Percentiles rank a stretch among this genome's conserved stretches.
These are phyloP conservation scores for Silene vulgaris DNA, from an alignment of 179 eudicot species.

Conservation along the genomic window DNA sequence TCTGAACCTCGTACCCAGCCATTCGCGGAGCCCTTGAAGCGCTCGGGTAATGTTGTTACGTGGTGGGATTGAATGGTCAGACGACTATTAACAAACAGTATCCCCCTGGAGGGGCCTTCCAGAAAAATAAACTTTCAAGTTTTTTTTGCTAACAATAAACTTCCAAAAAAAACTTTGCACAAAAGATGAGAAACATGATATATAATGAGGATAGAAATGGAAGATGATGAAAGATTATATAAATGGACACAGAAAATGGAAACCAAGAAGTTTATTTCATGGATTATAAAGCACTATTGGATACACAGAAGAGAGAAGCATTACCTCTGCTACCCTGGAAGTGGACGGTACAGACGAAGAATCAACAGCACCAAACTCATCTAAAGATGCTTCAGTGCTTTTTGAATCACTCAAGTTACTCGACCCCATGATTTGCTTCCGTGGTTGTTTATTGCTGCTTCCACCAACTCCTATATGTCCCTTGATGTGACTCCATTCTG, in stretches of 20 bases:
- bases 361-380: conserved; percentile 69
- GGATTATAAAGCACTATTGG: background rate
- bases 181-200: no score
- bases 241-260: background rate
- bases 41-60: background rate
- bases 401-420: conserved; percentile 57
- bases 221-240: background rate
- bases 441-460: conserved; percentile 54
- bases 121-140: no score
- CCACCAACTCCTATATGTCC: conserved; percentile 55
- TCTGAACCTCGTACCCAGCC: no score
- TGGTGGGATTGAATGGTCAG: no score
- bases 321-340: conserved; percentile 62
- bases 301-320: conserved; percentile 9
- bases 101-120: no score
- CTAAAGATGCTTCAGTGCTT: conserved; percentile 56
- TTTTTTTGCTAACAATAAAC: no score
- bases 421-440: conserved; percentile 56
- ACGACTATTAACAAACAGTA: no score
- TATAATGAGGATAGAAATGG: no score
- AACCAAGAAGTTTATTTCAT: background rate
- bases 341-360: conserved; percentile 61
- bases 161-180: no score
- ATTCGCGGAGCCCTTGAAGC: no score
- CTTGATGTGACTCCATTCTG: conserved; percentile 60